These are phyloP conservation scores for Pyrenula massariospora DNA, from an alignment of 495 filamentous ascomycete species.

Conservation along the genomic window DNA sequence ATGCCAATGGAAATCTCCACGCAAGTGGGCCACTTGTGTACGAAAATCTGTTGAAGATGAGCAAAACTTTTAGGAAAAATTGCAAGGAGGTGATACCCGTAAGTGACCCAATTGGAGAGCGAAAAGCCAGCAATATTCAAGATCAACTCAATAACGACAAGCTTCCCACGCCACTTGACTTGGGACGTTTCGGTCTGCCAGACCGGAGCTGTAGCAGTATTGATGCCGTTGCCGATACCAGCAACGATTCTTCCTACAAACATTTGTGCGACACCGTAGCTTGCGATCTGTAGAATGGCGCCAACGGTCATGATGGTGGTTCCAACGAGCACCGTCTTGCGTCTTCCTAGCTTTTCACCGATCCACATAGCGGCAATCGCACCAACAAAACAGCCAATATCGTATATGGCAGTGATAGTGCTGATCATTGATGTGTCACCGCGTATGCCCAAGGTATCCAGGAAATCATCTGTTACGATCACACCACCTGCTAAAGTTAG, in stretches of 20 bases:
- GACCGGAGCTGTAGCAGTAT: slow-evolving; percentile 37
- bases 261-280: slow-evolving; percentile 37
- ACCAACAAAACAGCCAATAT: slow-evolving; percentile 48
- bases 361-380: slow-evolving; percentile 34
- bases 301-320: slow-evolving; percentile 42
- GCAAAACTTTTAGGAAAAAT: not conserved
- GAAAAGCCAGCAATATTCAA: slow-evolving; percentile 52
- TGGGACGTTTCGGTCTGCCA: slow-evolving; percentile 49
- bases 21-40: slow-evolving; percentile 26
- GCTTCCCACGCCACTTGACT: slow-evolving; percentile 47
- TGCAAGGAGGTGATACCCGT: slow-evolving; percentile 17
- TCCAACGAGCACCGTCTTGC: slow-evolving; percentile 38
- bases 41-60: slow-evolving; percentile 35
- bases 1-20: slow-evolving; percentile 47
- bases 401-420: slow-evolving; percentile 36
- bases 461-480: slow-evolving; percentile 15
- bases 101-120: slow-evolving; percentile 45
- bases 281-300: slow-evolving; percentile 40
- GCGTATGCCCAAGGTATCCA: slow-evolving; percentile 8
- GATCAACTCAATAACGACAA: slow-evolving; percentile 51
- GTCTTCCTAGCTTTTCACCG: slow-evolving; percentile 42
- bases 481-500: slow-evolving; percentile 11
- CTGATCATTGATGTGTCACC: not conserved
- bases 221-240: slow-evolving; percentile 36
- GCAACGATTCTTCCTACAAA: slow-evolving; percentile 37